Conservation (phyloP, 1,284 basidiomycete genomes). For the Gymnopus androsaceus region DNA sequence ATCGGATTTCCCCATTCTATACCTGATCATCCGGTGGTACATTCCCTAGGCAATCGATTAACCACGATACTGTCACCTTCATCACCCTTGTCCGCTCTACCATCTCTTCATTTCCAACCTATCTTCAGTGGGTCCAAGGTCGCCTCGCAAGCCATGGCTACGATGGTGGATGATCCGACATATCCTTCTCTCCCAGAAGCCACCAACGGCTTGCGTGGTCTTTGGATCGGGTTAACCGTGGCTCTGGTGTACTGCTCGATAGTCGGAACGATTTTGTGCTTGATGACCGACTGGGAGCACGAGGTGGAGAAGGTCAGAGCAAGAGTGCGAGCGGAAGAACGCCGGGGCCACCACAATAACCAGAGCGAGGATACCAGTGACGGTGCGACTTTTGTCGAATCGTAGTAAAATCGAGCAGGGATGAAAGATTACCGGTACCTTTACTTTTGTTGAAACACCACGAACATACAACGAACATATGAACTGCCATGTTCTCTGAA, state of each 20-base stretch:
- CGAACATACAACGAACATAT: no score
- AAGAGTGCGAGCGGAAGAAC: slow-evolving; percentile 35
- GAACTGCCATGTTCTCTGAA: no score
- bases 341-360: background rate
- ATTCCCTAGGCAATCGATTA: background rate
- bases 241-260: slow-evolving; percentile 57
- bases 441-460: no score
- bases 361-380: background rate
- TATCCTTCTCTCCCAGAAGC: slow-evolving; percentile 4
- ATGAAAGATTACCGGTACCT: no score
- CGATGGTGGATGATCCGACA: background rate
- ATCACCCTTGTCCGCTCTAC: background rate
- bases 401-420: no score
- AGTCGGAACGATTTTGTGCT: slow-evolving; percentile 50
- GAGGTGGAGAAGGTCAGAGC: slow-evolving; percentile 61
- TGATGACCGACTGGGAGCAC: slow-evolving; percentile 61
- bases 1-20: background rate
- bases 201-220: slow-evolving; percentile 53
- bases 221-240: slow-evolving; percentile 70
- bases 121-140: background rate
- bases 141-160: background rate
- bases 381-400: background rate
- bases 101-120: background rate
- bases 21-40: background rate
- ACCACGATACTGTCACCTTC: background rate